phyloP scores from a whole-genome alignment of 1,284 basidiomycete genomes.

The Mycosarcoma mackinlayi region DNA sequence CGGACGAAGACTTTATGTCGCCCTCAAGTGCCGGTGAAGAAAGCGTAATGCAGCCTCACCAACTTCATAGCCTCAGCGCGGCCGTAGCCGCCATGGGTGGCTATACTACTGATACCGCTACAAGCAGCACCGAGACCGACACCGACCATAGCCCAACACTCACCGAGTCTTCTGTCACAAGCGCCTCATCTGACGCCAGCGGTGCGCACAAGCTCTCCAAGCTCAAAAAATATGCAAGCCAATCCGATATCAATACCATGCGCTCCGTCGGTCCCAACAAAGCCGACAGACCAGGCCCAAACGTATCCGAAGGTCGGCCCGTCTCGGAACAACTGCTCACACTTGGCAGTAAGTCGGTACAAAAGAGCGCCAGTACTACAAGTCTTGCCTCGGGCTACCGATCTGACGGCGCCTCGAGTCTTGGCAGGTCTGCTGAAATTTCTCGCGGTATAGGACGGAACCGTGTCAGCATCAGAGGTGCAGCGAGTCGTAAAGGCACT shows the following conservation, averaged over 20 bases:
- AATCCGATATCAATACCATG: constrained; percentile 22
- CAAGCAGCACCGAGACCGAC: constrained; percentile 33
- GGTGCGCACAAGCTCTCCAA: constrained; percentile 4
- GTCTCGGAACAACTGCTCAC: constrained; percentile 11
- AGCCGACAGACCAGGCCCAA: neutral
- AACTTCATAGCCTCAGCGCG: constrained; percentile 41
- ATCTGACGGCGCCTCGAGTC: constrained; percentile 44
- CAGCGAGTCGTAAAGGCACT: constrained; percentile 20
- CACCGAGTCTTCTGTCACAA: constrained; percentile 44
- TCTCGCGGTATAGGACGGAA: constrained; percentile 36
- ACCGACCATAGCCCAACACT: constrained; percentile 35
- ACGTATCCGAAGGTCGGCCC: neutral
- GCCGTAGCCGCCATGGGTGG: constrained; percentile 43
- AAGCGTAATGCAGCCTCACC: constrained; percentile 33
- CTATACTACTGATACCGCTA: constrained; percentile 34
- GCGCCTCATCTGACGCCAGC: constrained; percentile 19
- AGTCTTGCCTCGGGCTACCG: constrained; percentile 35
- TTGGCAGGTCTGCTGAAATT: constrained; percentile 53
- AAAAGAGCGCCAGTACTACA: constrained; percentile 38
- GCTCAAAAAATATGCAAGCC: constrained; percentile 39
- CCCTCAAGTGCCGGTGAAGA: constrained; percentile 19
- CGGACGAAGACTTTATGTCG: constrained; percentile 45
- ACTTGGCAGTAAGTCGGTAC: constrained; percentile 5
- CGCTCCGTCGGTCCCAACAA: neutral
- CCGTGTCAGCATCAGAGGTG: constrained; percentile 22